Evolutionary conservation across 352 stramenopile species (phyloP).

Genomic region (Phytophthora citricola): DNA sequence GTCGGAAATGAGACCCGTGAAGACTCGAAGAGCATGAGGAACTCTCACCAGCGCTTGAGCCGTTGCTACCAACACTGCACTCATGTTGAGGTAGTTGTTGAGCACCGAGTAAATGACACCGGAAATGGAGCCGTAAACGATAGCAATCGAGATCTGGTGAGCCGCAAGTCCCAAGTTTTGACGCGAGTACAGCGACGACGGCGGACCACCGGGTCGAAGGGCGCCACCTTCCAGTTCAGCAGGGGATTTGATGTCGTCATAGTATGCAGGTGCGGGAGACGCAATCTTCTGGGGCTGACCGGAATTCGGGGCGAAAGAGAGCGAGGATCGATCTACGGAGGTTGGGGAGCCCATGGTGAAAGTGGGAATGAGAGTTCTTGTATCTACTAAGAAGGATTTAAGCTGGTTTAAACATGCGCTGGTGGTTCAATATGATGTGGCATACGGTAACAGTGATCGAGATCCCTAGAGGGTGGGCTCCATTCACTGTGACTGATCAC

Average conservation of each 20-base stretch:
- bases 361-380: not conserved
- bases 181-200: slow-evolving; percentile 42
- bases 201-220: slow-evolving; percentile 39
- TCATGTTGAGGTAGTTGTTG: slow-evolving; percentile 67
- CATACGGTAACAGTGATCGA: not conserved
- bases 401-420: not conserved
- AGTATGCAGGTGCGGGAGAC: slow-evolving; percentile 18
- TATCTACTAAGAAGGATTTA: not conserved
- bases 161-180: slow-evolving; percentile 46
- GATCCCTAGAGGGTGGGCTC: not conserved
- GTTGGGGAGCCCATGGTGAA: slow-evolving; percentile 15
- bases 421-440: no score
- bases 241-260: slow-evolving; percentile 27
- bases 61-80: slow-evolving; percentile 39
- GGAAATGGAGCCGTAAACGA: slow-evolving; percentile 47
- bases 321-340: slow-evolving; percentile 14
- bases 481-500: slow-evolving; percentile 13
- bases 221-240: slow-evolving; percentile 34
- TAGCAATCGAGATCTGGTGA: slow-evolving; percentile 41
- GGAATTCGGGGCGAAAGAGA: slow-evolving; percentile 8
- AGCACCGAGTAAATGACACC: slow-evolving; percentile 48
- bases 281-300: slow-evolving; percentile 11
- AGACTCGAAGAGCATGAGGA: slow-evolving; percentile 50
- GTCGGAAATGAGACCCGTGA: slow-evolving; percentile 51
- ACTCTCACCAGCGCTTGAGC: slow-evolving; percentile 43